phyloP scores from a whole-genome alignment of 176 grass and related monocot genomes.

The Oryza glumipatula region DNA sequence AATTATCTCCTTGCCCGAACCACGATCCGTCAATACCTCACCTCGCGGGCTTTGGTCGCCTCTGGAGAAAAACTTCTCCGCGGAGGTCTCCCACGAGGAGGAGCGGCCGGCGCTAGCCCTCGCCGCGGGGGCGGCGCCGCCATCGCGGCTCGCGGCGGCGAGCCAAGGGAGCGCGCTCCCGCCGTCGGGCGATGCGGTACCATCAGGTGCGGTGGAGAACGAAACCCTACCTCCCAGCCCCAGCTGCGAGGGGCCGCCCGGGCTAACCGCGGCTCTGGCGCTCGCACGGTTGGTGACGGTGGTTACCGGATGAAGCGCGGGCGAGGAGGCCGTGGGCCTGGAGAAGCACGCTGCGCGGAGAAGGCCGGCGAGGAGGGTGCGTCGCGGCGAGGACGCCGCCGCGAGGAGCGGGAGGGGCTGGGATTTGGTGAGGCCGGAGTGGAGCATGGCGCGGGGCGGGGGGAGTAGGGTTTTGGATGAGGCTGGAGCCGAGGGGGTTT shows the following conservation, averaged over 20 bases:
- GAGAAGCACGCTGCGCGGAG: conserved; percentile 49
- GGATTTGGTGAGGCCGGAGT: conserved; percentile 66
- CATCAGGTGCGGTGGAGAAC: conserved; percentile 49
- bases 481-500: conserved; percentile 1
- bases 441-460: conserved; percentile 53
- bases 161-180: conserved; percentile 64
- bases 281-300: neutral
- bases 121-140: neutral
- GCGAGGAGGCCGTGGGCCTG: conserved; percentile 29
- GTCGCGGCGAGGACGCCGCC: conserved; percentile 37
- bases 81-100: conserved; percentile 80
- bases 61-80: conserved; percentile 73
- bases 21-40: conserved; percentile 28
- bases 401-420: conserved; percentile 56
- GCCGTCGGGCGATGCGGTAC: conserved; percentile 5
- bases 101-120: conserved; percentile 52
- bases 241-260: neutral
- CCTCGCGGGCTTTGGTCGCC: conserved; percentile 39
- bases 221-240: conserved; percentile 50
- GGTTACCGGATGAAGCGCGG: conserved; percentile 28
- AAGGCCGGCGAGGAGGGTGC: conserved; percentile 46
- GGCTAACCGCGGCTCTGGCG: conserved; percentile 4
- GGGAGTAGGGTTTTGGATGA: neutral
- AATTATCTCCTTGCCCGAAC: conserved; percentile 19
- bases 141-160: conserved; percentile 7